phyloP scores from a whole-genome alignment of 345 rosid genomes.

The Kernera saxatilis region DNA sequence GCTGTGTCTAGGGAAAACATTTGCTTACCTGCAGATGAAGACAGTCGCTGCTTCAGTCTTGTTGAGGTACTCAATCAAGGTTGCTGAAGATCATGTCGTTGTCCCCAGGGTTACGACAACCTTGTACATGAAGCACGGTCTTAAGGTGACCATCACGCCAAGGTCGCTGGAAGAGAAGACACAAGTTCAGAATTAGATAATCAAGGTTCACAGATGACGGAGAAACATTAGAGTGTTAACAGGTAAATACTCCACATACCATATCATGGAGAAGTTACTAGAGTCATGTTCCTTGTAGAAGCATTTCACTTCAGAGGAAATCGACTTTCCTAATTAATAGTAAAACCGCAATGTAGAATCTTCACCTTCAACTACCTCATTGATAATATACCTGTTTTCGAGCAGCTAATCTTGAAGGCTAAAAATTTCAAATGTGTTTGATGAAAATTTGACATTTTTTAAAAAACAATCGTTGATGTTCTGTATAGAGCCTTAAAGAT shows the following conservation, averaged over 20 bases:
- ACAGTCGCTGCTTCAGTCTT: constrained; percentile 30
- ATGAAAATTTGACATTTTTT: too few relatives aligned
- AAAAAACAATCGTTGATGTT: too few relatives aligned
- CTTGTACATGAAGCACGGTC: constrained; percentile 28
- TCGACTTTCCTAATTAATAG: background rate
- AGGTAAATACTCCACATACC: background rate
- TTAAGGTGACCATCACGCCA: constrained; percentile 20
- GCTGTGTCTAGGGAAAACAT: constrained; percentile 39
- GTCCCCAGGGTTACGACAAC: constrained; percentile 28
- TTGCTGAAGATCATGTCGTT: constrained; percentile 22
- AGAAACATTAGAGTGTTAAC: background rate
- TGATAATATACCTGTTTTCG: background rate
- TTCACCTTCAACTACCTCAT: background rate
- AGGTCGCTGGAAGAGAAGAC: constrained; percentile 1
- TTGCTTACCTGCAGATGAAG: constrained; percentile 45
- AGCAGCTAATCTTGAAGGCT: background rate
- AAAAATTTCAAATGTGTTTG: too few relatives aligned
- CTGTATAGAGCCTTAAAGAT: too few relatives aligned
- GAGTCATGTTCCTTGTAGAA: background rate
- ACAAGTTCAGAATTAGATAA: background rate
- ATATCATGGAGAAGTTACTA: background rate
- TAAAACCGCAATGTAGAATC: background rate
- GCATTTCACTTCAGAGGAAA: background rate
- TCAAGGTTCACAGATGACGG: background rate
- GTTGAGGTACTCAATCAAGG: constrained; percentile 26